Evolutionary conservation across 495 filamentous ascomycete species (phyloP).

Genomic region (Xylaria curta): DNA sequence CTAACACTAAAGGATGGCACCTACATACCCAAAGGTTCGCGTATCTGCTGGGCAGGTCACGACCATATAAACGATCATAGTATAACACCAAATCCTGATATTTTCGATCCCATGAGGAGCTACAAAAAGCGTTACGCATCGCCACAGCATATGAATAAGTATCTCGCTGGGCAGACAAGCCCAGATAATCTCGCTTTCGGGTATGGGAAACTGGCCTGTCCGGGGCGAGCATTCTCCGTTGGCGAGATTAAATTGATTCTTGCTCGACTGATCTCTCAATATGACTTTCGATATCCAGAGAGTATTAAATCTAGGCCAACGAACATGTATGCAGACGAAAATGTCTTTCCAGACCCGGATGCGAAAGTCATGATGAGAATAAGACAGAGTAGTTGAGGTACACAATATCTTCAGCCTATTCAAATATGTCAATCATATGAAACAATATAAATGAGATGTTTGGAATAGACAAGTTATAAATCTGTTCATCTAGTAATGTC

Average conservation of each 20-base stretch:
- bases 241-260: slow-evolving; percentile 33
- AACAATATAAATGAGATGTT: neutral
- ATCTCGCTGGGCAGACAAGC: neutral
- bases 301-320: neutral
- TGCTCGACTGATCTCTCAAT: slow-evolving; percentile 22
- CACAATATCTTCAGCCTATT: neutral
- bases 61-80: neutral
- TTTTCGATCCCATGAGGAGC: slow-evolving; percentile 23
- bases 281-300: slow-evolving; percentile 21
- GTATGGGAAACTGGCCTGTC: slow-evolving; percentile 34
- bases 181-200: slow-evolving; percentile 34
- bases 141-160: neutral
- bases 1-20: neutral
- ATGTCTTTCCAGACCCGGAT: neutral
- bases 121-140: slow-evolving; percentile 4
- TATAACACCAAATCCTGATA: neutral
- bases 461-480: neutral
- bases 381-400: neutral
- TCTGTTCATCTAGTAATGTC: neutral
- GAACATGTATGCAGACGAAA: neutral
- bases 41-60: slow-evolving; percentile 24
- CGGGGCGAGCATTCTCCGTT: slow-evolving; percentile 33
- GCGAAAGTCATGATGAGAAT: neutral
- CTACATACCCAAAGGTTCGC: neutral
- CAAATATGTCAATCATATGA: neutral